phyloP scores from a whole-genome alignment of 1,284 basidiomycete species.

The Cerrena zonata region DNA sequence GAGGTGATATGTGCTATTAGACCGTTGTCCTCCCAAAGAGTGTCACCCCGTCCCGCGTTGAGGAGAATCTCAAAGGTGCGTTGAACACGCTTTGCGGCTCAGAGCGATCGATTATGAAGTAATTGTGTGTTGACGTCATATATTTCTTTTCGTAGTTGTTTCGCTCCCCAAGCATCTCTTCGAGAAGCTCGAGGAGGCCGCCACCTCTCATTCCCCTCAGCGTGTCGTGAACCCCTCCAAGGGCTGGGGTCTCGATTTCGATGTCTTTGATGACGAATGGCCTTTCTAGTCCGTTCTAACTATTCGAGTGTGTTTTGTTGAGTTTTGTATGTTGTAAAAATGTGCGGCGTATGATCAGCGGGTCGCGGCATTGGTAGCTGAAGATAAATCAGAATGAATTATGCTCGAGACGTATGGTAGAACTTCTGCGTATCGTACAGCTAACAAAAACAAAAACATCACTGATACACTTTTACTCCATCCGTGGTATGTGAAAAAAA shows the following conservation, averaged over 20 bases:
- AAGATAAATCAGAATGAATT: too few relatives aligned
- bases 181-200: slow-evolving; percentile 55
- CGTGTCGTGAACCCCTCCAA: slow-evolving; percentile 60
- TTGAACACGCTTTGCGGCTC: slow-evolving; percentile 17
- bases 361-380: too few relatives aligned
- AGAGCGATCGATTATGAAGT: neutral
- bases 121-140: neutral
- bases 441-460: too few relatives aligned
- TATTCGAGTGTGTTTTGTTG: too few relatives aligned
- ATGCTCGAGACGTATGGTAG: neutral
- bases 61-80: slow-evolving; percentile 56
- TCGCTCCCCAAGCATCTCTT: slow-evolving; percentile 51
- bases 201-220: slow-evolving; percentile 45
- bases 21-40: slow-evolving; percentile 75
- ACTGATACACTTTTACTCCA: neutral
- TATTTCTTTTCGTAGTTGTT: slow-evolving; percentile 35
- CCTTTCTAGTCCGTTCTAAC: slow-evolving; percentile 7
- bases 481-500: too few relatives aligned
- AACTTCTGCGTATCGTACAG: neutral
- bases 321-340: too few relatives aligned
- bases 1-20: too few relatives aligned
- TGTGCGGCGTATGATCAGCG: too few relatives aligned
- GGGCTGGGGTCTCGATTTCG: slow-evolving; percentile 54
- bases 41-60: slow-evolving; percentile 66
- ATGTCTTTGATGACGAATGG: slow-evolving; percentile 50